Evolutionary conservation across 345 rosid species (phyloP), one percentile per base, ranked within the genome.

Genomic region (Rhizophora apiculata): DNA sequence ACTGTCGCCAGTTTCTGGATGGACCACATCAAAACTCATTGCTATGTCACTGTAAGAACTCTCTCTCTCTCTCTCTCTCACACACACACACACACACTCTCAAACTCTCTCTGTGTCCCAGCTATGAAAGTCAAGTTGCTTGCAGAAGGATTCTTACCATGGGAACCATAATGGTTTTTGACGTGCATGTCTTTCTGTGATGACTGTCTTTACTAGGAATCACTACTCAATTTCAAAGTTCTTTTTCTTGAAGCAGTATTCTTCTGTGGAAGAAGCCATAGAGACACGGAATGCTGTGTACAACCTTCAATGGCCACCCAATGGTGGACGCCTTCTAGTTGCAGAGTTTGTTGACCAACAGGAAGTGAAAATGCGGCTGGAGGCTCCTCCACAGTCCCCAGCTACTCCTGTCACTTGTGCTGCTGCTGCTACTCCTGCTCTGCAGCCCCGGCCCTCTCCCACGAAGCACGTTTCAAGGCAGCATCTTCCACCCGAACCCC

Each of bases 1-100:
- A 80, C 67, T 16, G 82, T 90, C 53, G 74, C 85, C 34, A 81
- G 82, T 79, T 96, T 95, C 84, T 95, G 99, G 99, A 95, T 95
- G 99, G 97, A 95, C 60, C 83, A 88, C 46, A 95, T 95, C 65
- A 95, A 95, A 83, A 95, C 99, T 43, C 99, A 95, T 83, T 95
- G 99, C 85, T 95, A 79, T 67, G 92, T 92, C 36, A 83, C 88
- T 46, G 99, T 92, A 88, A 85, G 94, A 52, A 48, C 5, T 73
- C 70, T 49, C 63, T 21, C 74, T 57, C 66, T 71, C 48, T 43
- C 63, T 37, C 29, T 53, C 57, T 53, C 22, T 10, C n/a, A 1
- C 8, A 9, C 9, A 9, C 21, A 24, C 24, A 24, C 24, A 24
- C 24, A 24, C 24, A n/a, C n/a, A n/a, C n/a, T n/a, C n/a, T n/a